Conservation (phyloP, 495 filamentous ascomycete species). For the Xylaria cubensis region DNA sequence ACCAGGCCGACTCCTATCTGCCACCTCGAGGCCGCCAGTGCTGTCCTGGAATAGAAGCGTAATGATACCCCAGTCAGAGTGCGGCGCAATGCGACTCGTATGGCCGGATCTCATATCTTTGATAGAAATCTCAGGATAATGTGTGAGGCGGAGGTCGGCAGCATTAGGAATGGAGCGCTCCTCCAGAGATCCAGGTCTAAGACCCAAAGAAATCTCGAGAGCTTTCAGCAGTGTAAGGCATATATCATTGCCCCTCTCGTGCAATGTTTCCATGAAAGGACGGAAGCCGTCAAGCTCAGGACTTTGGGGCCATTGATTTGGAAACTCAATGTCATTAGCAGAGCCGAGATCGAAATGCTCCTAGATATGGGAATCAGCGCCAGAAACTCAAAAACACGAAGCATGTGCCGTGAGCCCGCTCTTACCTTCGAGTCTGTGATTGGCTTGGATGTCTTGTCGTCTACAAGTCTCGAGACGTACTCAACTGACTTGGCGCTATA, state of each 20-base stretch:
- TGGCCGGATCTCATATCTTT: slow-evolving; percentile 25
- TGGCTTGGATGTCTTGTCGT: slow-evolving; percentile 9
- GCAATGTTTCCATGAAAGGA: slow-evolving; percentile 38
- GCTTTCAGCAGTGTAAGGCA: slow-evolving; percentile 32
- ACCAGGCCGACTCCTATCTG: slow-evolving; percentile 50
- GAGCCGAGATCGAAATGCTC: slow-evolving; percentile 44
- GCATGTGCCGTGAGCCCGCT: neutral
- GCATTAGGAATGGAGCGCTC: slow-evolving; percentile 23
- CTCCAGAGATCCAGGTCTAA: slow-evolving; percentile 21
- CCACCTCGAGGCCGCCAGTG: slow-evolving; percentile 54
- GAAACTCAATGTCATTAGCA: slow-evolving; percentile 33
- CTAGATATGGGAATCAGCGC: slow-evolving; percentile 24
- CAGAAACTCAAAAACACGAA: neutral
- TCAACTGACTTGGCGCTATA: slow-evolving; percentile 18
- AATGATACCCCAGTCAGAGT: slow-evolving; percentile 51
- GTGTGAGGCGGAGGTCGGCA: slow-evolving; percentile 63
- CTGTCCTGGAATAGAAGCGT: slow-evolving; percentile 53
- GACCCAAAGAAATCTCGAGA: slow-evolving; percentile 30
- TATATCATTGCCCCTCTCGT: slow-evolving; percentile 31
- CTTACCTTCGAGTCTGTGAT: slow-evolving; percentile 23
- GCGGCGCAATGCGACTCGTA: slow-evolving; percentile 40
- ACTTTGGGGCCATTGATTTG: slow-evolving; percentile 40
- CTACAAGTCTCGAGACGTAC: slow-evolving; percentile 15
- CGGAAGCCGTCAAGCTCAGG: slow-evolving; percentile 39
- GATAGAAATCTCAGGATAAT: slow-evolving; percentile 62